Evolutionary conservation across 2,329 filamentous ascomycete genomes (phyloP), one percentile per base, ranked within the genome.

Genomic region (Endothia cerciana): DNA sequence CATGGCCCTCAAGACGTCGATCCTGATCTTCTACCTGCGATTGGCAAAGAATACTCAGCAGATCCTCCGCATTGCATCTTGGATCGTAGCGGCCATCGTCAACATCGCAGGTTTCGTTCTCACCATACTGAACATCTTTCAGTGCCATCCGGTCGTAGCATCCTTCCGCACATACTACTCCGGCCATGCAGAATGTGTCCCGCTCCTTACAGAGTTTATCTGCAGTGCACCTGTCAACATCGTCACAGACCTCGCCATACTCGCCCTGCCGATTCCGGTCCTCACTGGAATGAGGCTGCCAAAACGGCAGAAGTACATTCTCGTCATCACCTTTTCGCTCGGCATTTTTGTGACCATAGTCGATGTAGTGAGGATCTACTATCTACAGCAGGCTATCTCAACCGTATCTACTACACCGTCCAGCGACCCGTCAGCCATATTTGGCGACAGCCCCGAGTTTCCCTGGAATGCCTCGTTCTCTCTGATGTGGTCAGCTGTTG

Each of bases 401-500:
- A 75, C 78, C 3, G 77, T 78, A 1, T 79, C 82, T 2, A 78
- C 74, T 0, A 73, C 72, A 8, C 25, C 72, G 0, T 78, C 79
- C 1, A 74, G 71, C 51, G 75, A 81, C 64, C 75, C 77, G 1
- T 71, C 76, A 10, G 77, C 80, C 13, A 77, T 79, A 7, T 87
- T 88, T 62, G 85, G 85, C 8, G 80, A 80, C 53, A 82, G 82
- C 53, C 72, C 76, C 2, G 80, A 87, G 65, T 88, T 88, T 71
- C 79, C 84, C 63, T 92, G 87, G 89, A 93, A 94, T 73, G 91
- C 92, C 0, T 92, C 92, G 0, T 79, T 93, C 5, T 92, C 92
- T 0, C 90, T 96, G 74, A 94, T 97, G 91, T 98, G 94, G 94
- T 94, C 91, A 19, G 91, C 90, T 15, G 88, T 97, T 63, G 94